phyloP scores from a whole-genome alignment of 2,329 filamentous ascomycete species.

The Clarireedia sp. region DNA sequence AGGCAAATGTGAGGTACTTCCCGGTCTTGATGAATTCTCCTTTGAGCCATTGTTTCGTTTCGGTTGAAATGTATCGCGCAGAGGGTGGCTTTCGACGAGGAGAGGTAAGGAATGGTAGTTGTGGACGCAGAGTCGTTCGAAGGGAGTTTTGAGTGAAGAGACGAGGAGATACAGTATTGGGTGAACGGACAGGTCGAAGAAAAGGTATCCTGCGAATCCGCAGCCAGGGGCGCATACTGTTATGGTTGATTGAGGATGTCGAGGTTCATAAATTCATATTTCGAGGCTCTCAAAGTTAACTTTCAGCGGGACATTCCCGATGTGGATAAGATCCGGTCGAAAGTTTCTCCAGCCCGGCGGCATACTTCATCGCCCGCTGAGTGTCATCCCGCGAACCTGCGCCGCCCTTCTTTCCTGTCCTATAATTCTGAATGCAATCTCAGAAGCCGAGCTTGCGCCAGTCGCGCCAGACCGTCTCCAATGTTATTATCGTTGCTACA shows the following conservation, averaged over 20 bases:
- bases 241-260: not conserved
- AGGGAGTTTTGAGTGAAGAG: slow-evolving; percentile 47
- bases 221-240: slow-evolving; percentile 28
- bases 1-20: slow-evolving; percentile 60
- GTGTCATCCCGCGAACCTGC: too few relatives aligned
- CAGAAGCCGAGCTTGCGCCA: too few relatives aligned
- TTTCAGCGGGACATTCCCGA: too few relatives aligned
- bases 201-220: slow-evolving; percentile 34
- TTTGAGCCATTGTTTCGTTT: slow-evolving; percentile 61
- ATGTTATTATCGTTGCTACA: too few relatives aligned
- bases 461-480: too few relatives aligned
- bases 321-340: too few relatives aligned
- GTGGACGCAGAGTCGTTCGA: slow-evolving; percentile 41
- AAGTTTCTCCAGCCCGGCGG: too few relatives aligned
- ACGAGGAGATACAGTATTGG: slow-evolving; percentile 30
- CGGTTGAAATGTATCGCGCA: slow-evolving; percentile 70
- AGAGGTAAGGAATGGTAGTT: slow-evolving; percentile 54
- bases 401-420: too few relatives aligned
- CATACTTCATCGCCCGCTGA: too few relatives aligned
- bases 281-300: too few relatives aligned
- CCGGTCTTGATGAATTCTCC: slow-evolving; percentile 62
- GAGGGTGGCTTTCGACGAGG: slow-evolving; percentile 32
- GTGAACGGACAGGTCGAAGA: slow-evolving; percentile 32
- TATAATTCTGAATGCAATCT: too few relatives aligned
- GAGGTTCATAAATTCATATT: too few relatives aligned